These are phyloP conservation scores for Quercus tomentella DNA, from an alignment of 331 rosid genomes.

Conservation along the genomic window DNA sequence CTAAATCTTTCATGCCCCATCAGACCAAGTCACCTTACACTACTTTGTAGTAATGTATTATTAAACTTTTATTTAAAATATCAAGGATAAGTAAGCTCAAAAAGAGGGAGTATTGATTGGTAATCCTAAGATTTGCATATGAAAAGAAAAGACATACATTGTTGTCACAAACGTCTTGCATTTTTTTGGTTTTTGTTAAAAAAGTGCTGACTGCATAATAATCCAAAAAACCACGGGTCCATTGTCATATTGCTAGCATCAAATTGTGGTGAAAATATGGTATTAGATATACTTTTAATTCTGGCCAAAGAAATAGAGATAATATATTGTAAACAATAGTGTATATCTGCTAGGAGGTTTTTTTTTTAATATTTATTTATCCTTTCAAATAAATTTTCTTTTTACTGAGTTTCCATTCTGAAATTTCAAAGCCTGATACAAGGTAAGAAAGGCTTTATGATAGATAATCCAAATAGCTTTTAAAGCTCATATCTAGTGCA, in stretches of 20 bases:
- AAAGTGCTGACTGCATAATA: neutral
- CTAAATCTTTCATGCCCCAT: constrained; percentile 14
- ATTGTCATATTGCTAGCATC: neutral
- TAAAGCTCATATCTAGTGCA: too few relatives aligned
- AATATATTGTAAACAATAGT: neutral
- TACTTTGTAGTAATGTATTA: neutral
- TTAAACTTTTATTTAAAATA: neutral
- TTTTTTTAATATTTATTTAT: too few relatives aligned
- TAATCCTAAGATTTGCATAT: constrained; percentile 1
- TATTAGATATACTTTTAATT: neutral
- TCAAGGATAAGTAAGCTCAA: neutral
- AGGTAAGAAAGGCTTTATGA: neutral
- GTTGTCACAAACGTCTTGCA: neutral
- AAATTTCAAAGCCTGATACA: neutral
- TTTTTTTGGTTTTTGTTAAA: neutral
- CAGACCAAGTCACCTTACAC: neutral
- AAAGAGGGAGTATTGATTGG: constrained; percentile 6
- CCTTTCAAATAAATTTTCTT: too few relatives aligned
- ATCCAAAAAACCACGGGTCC: neutral
- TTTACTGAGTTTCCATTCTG: neutral
- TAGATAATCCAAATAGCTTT: too few relatives aligned
- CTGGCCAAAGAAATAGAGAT: neutral
- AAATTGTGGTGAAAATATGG: neutral
- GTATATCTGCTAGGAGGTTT: neutral
- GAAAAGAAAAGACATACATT: neutral